A percentile compares a stretch with the other conserved stretches of the same genome.
These are phyloP conservation scores for Chrysanthemum lavandulifolium DNA, from an alignment of 129 eudicot species.

Conservation along the genomic window DNA sequence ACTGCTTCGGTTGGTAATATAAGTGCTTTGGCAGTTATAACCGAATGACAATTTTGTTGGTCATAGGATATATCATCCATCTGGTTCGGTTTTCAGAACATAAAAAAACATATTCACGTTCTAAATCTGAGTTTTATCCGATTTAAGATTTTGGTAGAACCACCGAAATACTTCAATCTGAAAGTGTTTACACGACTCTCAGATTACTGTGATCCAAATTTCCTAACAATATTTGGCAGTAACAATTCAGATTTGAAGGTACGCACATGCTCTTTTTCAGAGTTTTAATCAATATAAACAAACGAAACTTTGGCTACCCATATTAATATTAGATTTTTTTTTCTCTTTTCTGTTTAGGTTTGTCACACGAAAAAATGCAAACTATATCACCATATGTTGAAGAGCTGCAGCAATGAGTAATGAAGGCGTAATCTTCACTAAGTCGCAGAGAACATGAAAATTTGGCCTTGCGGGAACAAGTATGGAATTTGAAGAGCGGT, in stretches of 20 bases:
- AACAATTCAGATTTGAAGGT: conserved; percentile 63
- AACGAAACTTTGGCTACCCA: neutral
- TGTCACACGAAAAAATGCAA: conserved; percentile 27
- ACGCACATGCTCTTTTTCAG: neutral
- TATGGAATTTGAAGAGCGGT: conserved; percentile 53
- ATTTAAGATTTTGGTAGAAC: too few species aligned
- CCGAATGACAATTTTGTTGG: too few species aligned
- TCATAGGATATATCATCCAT: too few species aligned
- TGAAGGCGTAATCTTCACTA: conserved; percentile 52
- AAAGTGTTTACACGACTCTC: too few species aligned
- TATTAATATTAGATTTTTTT: neutral
- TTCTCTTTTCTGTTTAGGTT: conserved; percentile 13
- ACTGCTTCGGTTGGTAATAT: too few species aligned
- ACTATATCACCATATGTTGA: conserved; percentile 43
- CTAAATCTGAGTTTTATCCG: too few species aligned
- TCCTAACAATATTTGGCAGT: too few species aligned
- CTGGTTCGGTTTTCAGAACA: too few species aligned
- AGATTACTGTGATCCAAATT: too few species aligned
- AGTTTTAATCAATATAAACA: neutral
- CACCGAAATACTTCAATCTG: too few species aligned
- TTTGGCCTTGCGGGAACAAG: conserved; percentile 53
- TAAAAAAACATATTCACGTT: too few species aligned
- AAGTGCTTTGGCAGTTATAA: too few species aligned
- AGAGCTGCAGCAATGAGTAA: conserved; percentile 62
- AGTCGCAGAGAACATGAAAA: conserved; percentile 68